Evolutionary conservation across 2,329 filamentous ascomycete species (phyloP).

Genomic region (Neurospora sp.): DNA sequence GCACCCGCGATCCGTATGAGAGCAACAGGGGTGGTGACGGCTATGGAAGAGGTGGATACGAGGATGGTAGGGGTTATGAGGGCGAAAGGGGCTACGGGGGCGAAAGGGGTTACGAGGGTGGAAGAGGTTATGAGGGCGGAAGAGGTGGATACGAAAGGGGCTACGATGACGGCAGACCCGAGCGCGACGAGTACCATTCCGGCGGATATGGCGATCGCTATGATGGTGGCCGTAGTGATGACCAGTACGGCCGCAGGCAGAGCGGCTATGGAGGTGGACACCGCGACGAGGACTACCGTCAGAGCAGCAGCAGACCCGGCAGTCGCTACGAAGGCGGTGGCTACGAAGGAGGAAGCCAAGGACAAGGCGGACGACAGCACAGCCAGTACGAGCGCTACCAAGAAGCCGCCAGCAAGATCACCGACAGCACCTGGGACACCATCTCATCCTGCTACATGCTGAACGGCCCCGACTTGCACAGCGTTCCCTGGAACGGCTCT

Average conservation of each 20-base stretch:
- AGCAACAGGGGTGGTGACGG: not conserved
- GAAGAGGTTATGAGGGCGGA: not conserved
- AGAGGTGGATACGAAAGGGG: constrained; percentile 30
- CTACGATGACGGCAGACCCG: constrained; percentile 25
- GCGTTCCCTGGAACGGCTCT: constrained; percentile 44
- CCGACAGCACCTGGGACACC: constrained; percentile 58
- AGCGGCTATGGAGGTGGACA: constrained; percentile 15
- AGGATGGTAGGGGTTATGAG: not conserved
- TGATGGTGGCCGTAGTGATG: constrained; percentile 30
- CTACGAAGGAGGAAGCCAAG: not conserved
- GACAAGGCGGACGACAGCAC: constrained; percentile 1
- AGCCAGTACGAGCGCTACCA: constrained; percentile 63
- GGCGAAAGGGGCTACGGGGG: not conserved
- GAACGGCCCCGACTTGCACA: constrained; percentile 57
- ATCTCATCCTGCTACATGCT: constrained; percentile 80
- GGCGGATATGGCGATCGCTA: constrained; percentile 24
- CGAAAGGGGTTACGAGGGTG: not conserved
- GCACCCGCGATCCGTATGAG: not conserved
- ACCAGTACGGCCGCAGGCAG: constrained; percentile 24
- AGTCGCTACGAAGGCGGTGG: not conserved
- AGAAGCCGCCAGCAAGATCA: constrained; percentile 48
- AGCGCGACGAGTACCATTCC: constrained; percentile 12
- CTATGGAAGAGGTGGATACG: not conserved
- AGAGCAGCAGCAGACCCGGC: not conserved
- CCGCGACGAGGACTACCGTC: not conserved